Base-by-base conservation (phyloP, 139 green algal species). In the Tetratostichococcus sp. region DNA sequence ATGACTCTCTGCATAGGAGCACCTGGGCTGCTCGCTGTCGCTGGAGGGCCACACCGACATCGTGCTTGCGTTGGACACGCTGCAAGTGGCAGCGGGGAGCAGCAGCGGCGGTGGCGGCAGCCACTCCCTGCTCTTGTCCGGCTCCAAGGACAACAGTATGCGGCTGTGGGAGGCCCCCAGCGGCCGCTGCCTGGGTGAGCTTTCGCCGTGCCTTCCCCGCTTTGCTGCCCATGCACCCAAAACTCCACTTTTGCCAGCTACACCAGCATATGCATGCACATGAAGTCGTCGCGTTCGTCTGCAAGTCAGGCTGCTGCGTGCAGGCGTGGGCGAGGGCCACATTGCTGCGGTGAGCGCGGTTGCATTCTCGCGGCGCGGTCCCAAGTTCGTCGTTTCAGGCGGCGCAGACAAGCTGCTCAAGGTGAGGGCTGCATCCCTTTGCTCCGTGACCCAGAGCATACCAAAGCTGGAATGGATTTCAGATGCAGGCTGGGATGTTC, bases 381-480 rank as follows among this genome's bases (percentile, higher is more conserved):
- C 14, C 39, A 79, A 79, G 2, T 92, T 95, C 74, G 30, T 94
- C 26, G 84, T 92, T 4, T 88, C 78, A 26, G 95, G 84, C 6
- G 95, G 93, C 3, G 82, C 87, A 25, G 93, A 98, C 84, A 94
- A 93, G 77, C 83, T 97, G 43, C 79, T 97, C 4, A 96, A 96
- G 81, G 83, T 79, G 33, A 62, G 8, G 43, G 32, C 30, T 33
- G 25, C 0, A 50, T 50, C 14, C 8, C 39, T 8, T 22, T 8
- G 8, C 39, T 14, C 8, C n/a, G n/a, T n/a, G n/a, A n/a, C n/a
- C n/a, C n/a, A n/a, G n/a, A n/a, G n/a, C n/a, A n/a, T n/a, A n/a
- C n/a, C n/a, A n/a, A n/a, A n/a, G n/a, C n/a, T n/a, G n/a, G n/a
- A n/a, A n/a, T n/a, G n/a, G n/a, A n/a, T n/a, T n/a, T n/a, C n/a